Evolutionary conservation across 192 early-diverging fungal genomes (phyloP).

Genomic region (Rhizophlyctis rosea): DNA sequence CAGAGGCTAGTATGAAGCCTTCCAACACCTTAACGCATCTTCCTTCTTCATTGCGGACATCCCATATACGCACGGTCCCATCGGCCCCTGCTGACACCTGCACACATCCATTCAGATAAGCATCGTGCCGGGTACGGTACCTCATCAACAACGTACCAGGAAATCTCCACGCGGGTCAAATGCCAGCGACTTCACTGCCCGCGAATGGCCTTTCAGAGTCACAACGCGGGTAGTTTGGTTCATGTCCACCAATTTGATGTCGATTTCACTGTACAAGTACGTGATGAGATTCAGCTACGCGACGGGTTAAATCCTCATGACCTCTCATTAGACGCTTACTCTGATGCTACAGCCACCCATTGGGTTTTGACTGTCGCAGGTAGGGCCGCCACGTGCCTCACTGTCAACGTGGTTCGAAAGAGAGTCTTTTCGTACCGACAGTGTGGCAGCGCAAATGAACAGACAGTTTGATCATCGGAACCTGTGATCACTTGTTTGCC

Average conservation of each 20-base stretch:
- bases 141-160: conserved; percentile 50
- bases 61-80: conserved; percentile 66
- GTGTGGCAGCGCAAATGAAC: neutral
- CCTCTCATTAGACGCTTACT: neutral
- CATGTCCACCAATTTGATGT: conserved; percentile 36
- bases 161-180: conserved; percentile 83
- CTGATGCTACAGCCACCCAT: conserved; percentile 24
- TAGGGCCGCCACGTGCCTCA: conserved; percentile 18
- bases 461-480: conserved; percentile 27
- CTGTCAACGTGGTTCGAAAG: conserved; percentile 18
- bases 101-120: conserved; percentile 1
- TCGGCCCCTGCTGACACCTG: conserved; percentile 52
- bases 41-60: conserved; percentile 46
- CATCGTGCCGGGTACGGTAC: neutral
- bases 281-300: neutral
- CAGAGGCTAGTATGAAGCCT: conserved; percentile 30
- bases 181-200: conserved; percentile 81
- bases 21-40: conserved; percentile 40
- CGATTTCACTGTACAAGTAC: conserved; percentile 20
- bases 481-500: conserved; percentile 13
- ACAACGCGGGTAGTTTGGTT: conserved; percentile 27
- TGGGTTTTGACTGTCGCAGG: conserved; percentile 12
- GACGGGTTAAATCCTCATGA: no score
- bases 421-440: conserved; percentile 3
- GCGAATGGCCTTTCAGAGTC: conserved; percentile 88